Evolutionary conservation across 1,284 basidiomycete genomes (phyloP), one percentile per base, ranked within the genome.

Genomic region (Cutaneotrichosporon cutaneum): DNA sequence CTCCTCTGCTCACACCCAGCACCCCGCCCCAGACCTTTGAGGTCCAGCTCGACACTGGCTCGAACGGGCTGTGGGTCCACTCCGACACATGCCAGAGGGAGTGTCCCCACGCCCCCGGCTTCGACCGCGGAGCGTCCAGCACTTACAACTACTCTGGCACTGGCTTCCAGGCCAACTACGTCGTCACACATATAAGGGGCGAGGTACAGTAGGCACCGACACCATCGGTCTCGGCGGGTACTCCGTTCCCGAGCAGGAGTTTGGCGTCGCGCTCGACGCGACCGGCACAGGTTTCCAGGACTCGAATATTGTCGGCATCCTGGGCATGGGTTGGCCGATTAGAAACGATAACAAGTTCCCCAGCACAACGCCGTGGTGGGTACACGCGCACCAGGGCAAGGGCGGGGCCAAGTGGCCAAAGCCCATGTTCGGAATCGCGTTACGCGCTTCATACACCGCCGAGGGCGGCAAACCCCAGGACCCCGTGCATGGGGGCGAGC

Each of bases 141-240:
- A 56, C 61, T 11, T 62, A 48, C 55, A 58, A 61, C 56, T 54
- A 70, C 53, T 48, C 70, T n/a, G 71, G 69, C 32, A 60, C 65
- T 14, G 45, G 64, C 1, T 76, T 76, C 54, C 62, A 63, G 16
- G 74, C 75, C 3, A 7, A 9, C 14, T 57, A 48, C 24, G 45
- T 26, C 32, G 33, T 30, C 14, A n/a, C n/a, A n/a, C n/a, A n/a
- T n/a, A n/a, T n/a, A n/a, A n/a, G n/a, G n/a, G 32, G 26, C 45
- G n/a, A 50, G 10, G 44, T 50, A 71, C 73, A 4, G 85, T 95
- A 4, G 90, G 82, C 0, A 72, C 82, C 22, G 94, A 97, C 65
- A 79, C 81, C 2, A 85, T 94, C 8, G 85, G 89, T 68, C 88
- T 94, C 83, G 90, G 87, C 2, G 90, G 90, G 3, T 93, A 91